These are phyloP conservation scores for Marasmius sp. DNA, from an alignment of 1,284 basidiomycete genomes.

Conservation along the genomic window DNA sequence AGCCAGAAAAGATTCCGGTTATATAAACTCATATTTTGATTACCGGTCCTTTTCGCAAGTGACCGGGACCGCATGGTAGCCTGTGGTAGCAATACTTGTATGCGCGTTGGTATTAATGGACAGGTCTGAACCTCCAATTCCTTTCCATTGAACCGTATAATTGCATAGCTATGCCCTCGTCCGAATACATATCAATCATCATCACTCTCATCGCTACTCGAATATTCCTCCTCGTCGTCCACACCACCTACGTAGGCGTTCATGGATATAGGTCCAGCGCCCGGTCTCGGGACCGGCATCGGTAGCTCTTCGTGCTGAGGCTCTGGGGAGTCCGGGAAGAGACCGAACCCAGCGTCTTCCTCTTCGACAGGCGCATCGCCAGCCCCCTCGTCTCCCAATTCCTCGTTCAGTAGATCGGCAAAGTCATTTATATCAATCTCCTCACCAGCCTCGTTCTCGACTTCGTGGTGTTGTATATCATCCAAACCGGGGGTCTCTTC, in stretches of 20 bases:
- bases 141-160: not conserved
- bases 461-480: too few relatives aligned
- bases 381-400: conserved; percentile 32
- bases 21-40: too few relatives aligned
- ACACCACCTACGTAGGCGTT: not conserved
- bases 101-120: too few relatives aligned
- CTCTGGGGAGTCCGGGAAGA: not conserved
- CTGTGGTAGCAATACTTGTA: too few relatives aligned
- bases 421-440: conserved; percentile 50
- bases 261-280: not conserved
- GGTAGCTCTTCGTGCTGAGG: not conserved
- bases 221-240: not conserved
- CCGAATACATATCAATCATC: not conserved
- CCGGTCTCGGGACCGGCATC: not conserved
- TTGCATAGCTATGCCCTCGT: not conserved
- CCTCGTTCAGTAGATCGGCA: conserved; percentile 44
- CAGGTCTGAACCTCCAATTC: too few relatives aligned
- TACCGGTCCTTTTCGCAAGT: too few relatives aligned
- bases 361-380: conserved; percentile 14
- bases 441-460: conserved; percentile 19
- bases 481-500: conserved; percentile 17
- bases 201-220: conserved; percentile 1
- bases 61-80: too few relatives aligned
- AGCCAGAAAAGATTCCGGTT: too few relatives aligned
- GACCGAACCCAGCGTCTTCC: conserved; percentile 19